Evolutionary conservation across 495 filamentous ascomycete species (phyloP).

Genomic region (Penicillium goetzii): DNA sequence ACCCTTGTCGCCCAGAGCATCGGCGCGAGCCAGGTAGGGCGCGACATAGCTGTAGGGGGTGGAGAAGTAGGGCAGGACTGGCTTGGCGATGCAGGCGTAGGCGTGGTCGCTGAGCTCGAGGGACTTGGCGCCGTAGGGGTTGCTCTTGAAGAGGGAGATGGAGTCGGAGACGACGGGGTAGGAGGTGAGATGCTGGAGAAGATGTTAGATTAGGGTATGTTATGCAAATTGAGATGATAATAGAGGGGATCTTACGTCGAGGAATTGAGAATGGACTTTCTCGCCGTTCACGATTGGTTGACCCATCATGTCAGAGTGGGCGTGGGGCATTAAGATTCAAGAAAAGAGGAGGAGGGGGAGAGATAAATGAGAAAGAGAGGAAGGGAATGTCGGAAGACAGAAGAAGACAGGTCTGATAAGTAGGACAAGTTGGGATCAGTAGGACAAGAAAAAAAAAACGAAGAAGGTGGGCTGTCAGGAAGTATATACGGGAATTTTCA

Average conservation of each 20-base stretch:
- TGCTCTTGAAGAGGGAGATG: slow-evolving; percentile 74
- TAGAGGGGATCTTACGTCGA: slow-evolving; percentile 57
- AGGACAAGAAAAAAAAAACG: not conserved
- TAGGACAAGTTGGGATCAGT: not conserved
- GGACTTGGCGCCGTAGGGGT: slow-evolving; percentile 80
- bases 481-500: slow-evolving; percentile 32
- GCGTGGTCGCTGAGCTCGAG: slow-evolving; percentile 69
- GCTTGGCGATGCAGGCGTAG: slow-evolving; percentile 69
- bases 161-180: slow-evolving; percentile 85
- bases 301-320: slow-evolving; percentile 47
- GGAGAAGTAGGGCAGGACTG: slow-evolving; percentile 75
- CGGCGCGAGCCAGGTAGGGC: slow-evolving; percentile 82
- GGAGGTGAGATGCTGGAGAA: slow-evolving; percentile 71
- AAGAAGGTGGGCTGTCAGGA: slow-evolving; percentile 1
- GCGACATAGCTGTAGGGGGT: slow-evolving; percentile 76
- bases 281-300: slow-evolving; percentile 68
- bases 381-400: not conserved
- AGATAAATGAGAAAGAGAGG: not conserved
- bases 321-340: slow-evolving; percentile 47
- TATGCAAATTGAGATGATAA: not conserved
- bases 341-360: slow-evolving; percentile 14
- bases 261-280: slow-evolving; percentile 64
- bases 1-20: slow-evolving; percentile 74
- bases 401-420: not conserved
- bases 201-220: not conserved